phyloP scores from a whole-genome alignment of 768 basidiomycete species.

The Pleurotus citrinopileatus region DNA sequence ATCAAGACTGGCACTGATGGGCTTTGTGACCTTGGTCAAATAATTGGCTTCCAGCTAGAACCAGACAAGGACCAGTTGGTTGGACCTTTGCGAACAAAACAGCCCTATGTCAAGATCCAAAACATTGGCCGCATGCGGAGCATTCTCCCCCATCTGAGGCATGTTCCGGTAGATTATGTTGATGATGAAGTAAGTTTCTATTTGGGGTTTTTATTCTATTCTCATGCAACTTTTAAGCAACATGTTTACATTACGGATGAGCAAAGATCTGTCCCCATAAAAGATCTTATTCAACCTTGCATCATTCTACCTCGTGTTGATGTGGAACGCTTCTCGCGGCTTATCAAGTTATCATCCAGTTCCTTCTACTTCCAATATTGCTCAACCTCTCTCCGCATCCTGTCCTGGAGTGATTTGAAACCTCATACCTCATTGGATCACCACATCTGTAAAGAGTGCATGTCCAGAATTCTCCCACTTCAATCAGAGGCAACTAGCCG shows the following conservation, averaged over 20 bases:
- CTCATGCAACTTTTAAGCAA: constrained; percentile 32
- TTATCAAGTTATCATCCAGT: constrained; percentile 46
- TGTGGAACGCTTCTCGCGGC: constrained; percentile 25
- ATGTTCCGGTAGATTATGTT: constrained; percentile 34
- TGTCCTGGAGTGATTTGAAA: constrained; percentile 33
- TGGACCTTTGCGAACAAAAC: too few relatives aligned
- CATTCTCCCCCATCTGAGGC: neutral
- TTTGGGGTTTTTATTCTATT: neutral
- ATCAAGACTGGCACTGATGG: constrained; percentile 41
- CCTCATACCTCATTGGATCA: constrained; percentile 33
- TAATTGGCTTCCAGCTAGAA: too few relatives aligned
- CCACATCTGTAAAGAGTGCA: constrained; percentile 45
- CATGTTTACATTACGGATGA: constrained; percentile 62
- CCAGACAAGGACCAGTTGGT: too few relatives aligned
- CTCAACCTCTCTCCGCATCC: constrained; percentile 40
- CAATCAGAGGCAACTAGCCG: constrained; percentile 25
- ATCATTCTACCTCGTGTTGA: constrained; percentile 39
- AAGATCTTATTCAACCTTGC: constrained; percentile 45
- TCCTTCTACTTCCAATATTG: constrained; percentile 58
- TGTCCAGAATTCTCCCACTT: constrained; percentile 20
- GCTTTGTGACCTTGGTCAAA: constrained; percentile 32
- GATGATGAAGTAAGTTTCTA: constrained; percentile 54
- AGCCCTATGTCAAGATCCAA: neutral
- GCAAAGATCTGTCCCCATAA: constrained; percentile 25
- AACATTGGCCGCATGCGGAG: neutral